Base-by-base conservation (phyloP, 805 yeast genomes). In the Blastobotrys attinorum region DNA sequence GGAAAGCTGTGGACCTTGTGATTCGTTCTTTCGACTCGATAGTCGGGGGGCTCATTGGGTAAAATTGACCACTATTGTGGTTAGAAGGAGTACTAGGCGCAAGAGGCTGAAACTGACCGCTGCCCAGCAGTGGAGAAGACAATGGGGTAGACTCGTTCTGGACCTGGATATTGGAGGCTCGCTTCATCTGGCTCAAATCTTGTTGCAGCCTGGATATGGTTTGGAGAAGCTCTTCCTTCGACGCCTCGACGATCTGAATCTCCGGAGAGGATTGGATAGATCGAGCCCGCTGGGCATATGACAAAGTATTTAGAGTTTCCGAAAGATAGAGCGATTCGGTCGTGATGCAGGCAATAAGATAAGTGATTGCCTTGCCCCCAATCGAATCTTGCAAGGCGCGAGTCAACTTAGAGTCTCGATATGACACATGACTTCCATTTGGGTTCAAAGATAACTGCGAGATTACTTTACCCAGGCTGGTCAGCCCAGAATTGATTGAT, bases 311-410 rank as follows among this genome's bases (percentile, higher is more conserved):
- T 16, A 55, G 11, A 2, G 57, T 50, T 31, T 55, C 57, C 1
- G 57, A 44, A 25, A 47, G 41, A 37, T 43, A 52, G 3, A 39
- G 18, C 2, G 44, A 37, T 15, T 50, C 56, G 10, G 87, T 37
- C 8, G 59, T 13, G 22, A 86, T 73, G 60, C 95, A 86, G 2
- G 86, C 95, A 49, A 87, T 82, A 88, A 87, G 82, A 6, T 82
- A 84, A 0, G 95, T 86, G 58, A 83, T 80, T 57, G 95, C 84
- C 53, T 85, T 84, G 0, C 95, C 95, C 3, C 95, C 95, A 15
- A 86, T 64, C 0, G 94, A 83, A 55, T 85, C 86, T 57, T 86
- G 86, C 44, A 87, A 67, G 36, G 86, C 65, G 49, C 95, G 64
- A 0, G 96, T 87, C 43, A 87, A 64, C 0, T 69, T 66, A 0